Percentiles rank a stretch among this genome's conserved stretches.
Conservation (phyloP, 495 filamentous ascomycete species). For the Cairneyella variabilis region DNA sequence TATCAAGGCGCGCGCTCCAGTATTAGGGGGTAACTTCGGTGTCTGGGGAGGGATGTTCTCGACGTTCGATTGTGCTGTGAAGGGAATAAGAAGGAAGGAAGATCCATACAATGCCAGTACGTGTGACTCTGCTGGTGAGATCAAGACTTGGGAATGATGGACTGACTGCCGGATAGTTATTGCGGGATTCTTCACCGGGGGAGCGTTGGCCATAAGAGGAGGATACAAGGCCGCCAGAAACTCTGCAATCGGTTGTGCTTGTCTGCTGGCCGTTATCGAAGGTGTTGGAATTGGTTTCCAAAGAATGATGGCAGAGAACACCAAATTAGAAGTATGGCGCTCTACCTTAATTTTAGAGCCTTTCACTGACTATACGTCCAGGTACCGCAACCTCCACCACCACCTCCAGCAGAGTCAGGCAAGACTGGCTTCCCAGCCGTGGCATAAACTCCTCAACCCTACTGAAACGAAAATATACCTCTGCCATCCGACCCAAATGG, state of each 20-base stretch:
- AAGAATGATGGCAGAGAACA: constrained; percentile 91
- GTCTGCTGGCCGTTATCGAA: constrained; percentile 92
- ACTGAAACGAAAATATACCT: constrained; percentile 1
- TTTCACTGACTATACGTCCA: too few species aligned
- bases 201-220: constrained; percentile 83
- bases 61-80: constrained; percentile 95
- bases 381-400: too few species aligned
- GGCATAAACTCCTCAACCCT: constrained; percentile 10
- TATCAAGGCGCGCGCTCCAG: constrained; percentile 93
- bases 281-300: constrained; percentile 97
- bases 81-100: constrained; percentile 93
- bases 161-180: constrained; percentile 47
- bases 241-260: constrained; percentile 91
- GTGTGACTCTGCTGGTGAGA: constrained; percentile 29
- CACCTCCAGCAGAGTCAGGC: constrained; percentile 25
- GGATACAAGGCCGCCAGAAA: constrained; percentile 86
- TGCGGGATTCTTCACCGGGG: constrained; percentile 96
- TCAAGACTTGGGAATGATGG: background rate
- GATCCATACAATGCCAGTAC: constrained; percentile 93
- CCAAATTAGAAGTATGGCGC: constrained; percentile 60
- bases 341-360: too few species aligned
- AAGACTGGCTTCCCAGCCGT: constrained; percentile 25
- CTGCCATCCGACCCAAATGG: constrained; percentile 12
- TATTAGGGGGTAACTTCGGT: constrained; percentile 96
- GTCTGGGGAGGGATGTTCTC: constrained; percentile 95